Conservation (phyloP, 179 eudicot species). For the Amaranthus tricolor region DNA sequence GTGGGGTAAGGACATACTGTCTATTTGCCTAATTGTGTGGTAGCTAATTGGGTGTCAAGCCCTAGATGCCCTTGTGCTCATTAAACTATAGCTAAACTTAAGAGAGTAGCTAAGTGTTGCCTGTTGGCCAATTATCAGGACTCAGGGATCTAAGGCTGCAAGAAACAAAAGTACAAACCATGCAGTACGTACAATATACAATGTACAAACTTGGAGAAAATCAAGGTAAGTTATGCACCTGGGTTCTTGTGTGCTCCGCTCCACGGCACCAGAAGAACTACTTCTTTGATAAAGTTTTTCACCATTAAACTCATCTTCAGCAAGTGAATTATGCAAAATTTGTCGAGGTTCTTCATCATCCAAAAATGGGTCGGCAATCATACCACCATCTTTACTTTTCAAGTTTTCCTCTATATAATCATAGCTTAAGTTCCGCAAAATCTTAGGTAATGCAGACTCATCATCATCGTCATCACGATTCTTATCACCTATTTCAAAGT, state of each 20-base stretch:
- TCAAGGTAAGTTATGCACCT: constrained; percentile 26
- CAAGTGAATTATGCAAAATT: constrained; percentile 32
- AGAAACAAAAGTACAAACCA: neutral
- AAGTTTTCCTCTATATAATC: constrained; percentile 48
- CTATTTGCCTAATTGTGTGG: neutral
- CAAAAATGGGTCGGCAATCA: constrained; percentile 32
- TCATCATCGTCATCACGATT: constrained; percentile 35
- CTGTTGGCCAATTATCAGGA: neutral
- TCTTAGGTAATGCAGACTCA: constrained; percentile 52
- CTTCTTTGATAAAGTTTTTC: constrained; percentile 29
- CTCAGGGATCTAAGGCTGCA: neutral
- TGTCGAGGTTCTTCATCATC: constrained; percentile 27
- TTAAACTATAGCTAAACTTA: neutral
- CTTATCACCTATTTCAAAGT: constrained; percentile 56
- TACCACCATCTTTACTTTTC: constrained; percentile 39
- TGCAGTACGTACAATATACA: neutral
- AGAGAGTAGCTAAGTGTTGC: neutral
- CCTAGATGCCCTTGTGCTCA: neutral
- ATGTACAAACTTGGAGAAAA: neutral
- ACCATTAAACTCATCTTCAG: constrained; percentile 36
- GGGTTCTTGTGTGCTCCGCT: constrained; percentile 21
- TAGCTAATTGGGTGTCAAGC: neutral
- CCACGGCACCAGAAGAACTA: constrained; percentile 27
- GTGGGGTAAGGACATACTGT: neutral
- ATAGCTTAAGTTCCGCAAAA: constrained; percentile 57